These are phyloP conservation scores for Nemania diffusa DNA, from an alignment of 2,329 filamentous ascomycete genomes.

Conservation along the genomic window DNA sequence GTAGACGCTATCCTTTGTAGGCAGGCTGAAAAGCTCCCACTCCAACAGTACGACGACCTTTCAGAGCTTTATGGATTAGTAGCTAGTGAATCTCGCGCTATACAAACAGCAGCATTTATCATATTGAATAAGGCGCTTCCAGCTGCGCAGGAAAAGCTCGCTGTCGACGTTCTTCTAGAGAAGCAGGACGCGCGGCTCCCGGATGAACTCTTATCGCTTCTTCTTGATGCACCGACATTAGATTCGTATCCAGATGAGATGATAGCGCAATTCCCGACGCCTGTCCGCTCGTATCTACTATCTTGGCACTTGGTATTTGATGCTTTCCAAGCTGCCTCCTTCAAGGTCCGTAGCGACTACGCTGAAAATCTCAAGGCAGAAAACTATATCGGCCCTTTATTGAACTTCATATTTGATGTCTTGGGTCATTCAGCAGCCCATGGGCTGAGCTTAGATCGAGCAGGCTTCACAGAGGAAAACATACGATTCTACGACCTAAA, in stretches of 20 bases:
- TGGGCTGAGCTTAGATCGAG: constrained; percentile 78
- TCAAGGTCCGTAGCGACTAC: constrained; percentile 85
- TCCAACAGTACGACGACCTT: constrained; percentile 70
- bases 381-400: constrained; percentile 72
- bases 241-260: constrained; percentile 73
- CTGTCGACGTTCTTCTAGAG: constrained; percentile 78
- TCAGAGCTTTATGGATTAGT: constrained; percentile 79
- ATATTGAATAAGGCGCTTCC: constrained; percentile 85
- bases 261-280: constrained; percentile 74
- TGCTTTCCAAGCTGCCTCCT: constrained; percentile 80
- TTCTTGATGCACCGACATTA: constrained; percentile 80
- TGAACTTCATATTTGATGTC: constrained; percentile 85
- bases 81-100: constrained; percentile 75
- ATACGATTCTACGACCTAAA: constrained; percentile 66
- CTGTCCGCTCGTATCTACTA: constrained; percentile 82
- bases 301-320: constrained; percentile 93
- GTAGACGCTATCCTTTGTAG: constrained; percentile 80
- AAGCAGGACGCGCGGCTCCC: constrained; percentile 79
- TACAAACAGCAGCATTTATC: constrained; percentile 84
- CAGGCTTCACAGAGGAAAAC: constrained; percentile 67
- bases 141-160: constrained; percentile 79
- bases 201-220: constrained; percentile 83
- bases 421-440: constrained; percentile 81
- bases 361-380: constrained; percentile 80
- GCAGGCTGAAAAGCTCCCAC: constrained; percentile 71